A percentile compares a stretch with the other conserved stretches of the same genome.
Conservation (phyloP, 305 asterid species). For the Solanum hybrid region DNA sequence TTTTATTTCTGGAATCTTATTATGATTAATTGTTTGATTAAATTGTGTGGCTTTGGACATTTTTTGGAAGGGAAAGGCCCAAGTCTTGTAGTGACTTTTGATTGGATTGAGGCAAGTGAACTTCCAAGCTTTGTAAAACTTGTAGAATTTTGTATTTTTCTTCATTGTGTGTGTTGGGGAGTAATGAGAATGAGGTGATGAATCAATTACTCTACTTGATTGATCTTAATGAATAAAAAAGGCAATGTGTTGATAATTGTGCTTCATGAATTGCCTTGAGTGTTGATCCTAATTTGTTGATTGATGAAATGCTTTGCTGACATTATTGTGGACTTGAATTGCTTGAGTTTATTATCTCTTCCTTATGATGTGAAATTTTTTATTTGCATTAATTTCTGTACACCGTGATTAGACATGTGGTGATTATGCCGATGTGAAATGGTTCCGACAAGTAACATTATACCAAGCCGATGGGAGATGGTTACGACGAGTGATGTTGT, state of each 20-base stretch:
- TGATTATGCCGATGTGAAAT: neutral
- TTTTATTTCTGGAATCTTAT: neutral
- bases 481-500: too few relatives aligned
- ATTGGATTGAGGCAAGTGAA: neutral
- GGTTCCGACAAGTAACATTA: neutral
- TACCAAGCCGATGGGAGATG: neutral
- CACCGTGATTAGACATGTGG: neutral
- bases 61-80: neutral
- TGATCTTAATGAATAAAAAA: neutral
- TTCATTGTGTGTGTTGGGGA: neutral
- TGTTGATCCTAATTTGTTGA: neutral
- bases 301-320: neutral
- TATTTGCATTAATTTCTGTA: neutral
- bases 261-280: neutral
- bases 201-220: neutral
- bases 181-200: neutral
- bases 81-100: neutral
- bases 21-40: neutral
- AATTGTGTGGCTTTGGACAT: neutral
- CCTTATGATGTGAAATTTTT: neutral
- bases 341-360: neutral
- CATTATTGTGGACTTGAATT: neutral
- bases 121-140: neutral
- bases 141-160: neutral
- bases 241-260: neutral